These are phyloP conservation scores for Colletotrichum lentis DNA, from an alignment of 2,329 filamentous ascomycete genomes.

Conservation along the genomic window DNA sequence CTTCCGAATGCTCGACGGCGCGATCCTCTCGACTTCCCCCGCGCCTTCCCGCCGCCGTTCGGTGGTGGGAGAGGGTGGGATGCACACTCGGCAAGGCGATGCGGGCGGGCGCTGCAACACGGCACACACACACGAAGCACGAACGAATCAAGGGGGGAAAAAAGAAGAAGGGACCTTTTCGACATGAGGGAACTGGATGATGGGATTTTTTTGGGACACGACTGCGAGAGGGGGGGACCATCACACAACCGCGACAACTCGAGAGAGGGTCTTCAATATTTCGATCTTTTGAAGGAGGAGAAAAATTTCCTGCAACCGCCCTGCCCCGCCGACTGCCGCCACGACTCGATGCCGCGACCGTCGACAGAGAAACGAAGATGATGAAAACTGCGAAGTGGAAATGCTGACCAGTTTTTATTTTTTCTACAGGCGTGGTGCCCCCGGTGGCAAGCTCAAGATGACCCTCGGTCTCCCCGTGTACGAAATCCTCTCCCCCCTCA, in stretches of 20 bases:
- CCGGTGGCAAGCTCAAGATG: constrained; percentile 99
- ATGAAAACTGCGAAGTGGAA: constrained; percentile 45
- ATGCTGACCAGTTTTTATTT: constrained; percentile 38
- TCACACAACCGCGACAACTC: background rate
- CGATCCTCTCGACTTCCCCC: constrained; percentile 26
- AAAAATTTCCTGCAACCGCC: constrained; percentile 13
- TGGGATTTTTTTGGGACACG: background rate
- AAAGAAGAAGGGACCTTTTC: constrained; percentile 18
- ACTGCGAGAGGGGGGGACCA: background rate
- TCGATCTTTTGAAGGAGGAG: background rate
- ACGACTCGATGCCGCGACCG: constrained; percentile 17
- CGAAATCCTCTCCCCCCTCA: constrained; percentile 53
- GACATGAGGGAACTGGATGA: background rate
- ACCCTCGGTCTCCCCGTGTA: constrained; percentile 99
- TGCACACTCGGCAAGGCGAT: constrained; percentile 16
- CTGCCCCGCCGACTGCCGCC: constrained; percentile 13
- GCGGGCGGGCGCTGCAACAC: constrained; percentile 30
- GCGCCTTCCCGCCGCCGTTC: constrained; percentile 35
- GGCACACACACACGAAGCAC: constrained; percentile 23
- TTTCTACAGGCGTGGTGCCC: constrained; percentile 77
- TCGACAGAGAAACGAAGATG: constrained; percentile 7
- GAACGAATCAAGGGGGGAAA: constrained; percentile 23
- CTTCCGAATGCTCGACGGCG: constrained; percentile 16
- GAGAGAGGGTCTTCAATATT: background rate
- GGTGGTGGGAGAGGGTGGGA: constrained; percentile 30